These are phyloP conservation scores for Xylaria acuta DNA, from an alignment of 495 filamentous ascomycete genomes.

Conservation along the genomic window DNA sequence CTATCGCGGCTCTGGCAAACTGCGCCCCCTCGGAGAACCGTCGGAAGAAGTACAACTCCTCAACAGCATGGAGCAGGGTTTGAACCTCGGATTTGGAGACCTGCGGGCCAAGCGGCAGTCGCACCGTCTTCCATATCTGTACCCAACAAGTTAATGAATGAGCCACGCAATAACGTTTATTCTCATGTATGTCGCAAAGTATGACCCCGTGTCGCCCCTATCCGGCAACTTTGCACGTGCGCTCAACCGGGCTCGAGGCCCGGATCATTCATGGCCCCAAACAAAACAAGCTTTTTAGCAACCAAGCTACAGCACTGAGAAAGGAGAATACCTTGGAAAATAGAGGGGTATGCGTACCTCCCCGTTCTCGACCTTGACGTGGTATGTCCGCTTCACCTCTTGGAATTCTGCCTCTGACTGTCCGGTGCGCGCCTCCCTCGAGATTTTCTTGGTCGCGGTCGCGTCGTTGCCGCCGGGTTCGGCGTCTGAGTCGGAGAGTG, in stretches of 20 bases:
- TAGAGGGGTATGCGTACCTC: conserved; percentile 40
- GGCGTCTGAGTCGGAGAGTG: conserved; percentile 49
- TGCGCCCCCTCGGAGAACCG: conserved; percentile 51
- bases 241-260: neutral
- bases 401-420: conserved; percentile 54
- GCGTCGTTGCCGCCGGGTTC: conserved; percentile 20
- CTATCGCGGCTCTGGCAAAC: conserved; percentile 42
- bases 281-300: neutral
- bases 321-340: neutral
- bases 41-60: conserved; percentile 62
- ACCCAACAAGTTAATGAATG: neutral
- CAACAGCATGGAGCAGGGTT: conserved; percentile 58
- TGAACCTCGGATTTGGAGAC: conserved; percentile 52
- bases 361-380: conserved; percentile 54
- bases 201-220: neutral
- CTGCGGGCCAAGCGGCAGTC: conserved; percentile 42
- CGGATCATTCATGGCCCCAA: neutral
- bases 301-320: neutral
- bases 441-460: conserved; percentile 14
- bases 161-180: neutral
- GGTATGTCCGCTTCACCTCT: conserved; percentile 44
- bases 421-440: conserved; percentile 46
- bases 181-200: neutral
- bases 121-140: conserved; percentile 51
- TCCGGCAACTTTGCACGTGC: neutral